Conservation (phyloP, 345 rosid genomes). For the Theobroma cacao region DNA sequence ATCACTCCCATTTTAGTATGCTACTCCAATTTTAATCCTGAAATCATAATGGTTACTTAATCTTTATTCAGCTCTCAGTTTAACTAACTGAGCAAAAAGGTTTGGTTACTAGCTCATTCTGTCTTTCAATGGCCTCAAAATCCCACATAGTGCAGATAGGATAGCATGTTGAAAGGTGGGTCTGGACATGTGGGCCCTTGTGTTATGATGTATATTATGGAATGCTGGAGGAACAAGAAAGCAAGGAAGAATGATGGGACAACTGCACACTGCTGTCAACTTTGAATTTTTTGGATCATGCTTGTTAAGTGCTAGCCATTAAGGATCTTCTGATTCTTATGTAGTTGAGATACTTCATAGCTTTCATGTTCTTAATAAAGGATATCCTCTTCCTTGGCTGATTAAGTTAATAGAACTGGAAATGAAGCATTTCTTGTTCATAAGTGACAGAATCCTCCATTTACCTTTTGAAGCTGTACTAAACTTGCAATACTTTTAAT, state of each 20-base stretch:
- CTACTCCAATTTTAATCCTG: neutral
- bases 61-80: neutral
- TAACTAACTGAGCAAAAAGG: neutral
- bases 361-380: neutral
- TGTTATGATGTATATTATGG: neutral
- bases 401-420: neutral
- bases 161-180: neutral
- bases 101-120: neutral
- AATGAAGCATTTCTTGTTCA: neutral
- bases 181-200: neutral
- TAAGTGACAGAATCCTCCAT: neutral
- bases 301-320: neutral
- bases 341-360: neutral
- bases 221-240: neutral
- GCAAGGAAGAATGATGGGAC: neutral
- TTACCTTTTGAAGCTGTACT: neutral
- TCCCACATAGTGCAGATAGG: neutral
- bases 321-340: neutral
- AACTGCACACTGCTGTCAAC: neutral
- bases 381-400: neutral
- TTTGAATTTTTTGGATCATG: neutral
- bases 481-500: constrained; percentile 1
- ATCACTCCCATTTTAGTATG: neutral
- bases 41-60: neutral
- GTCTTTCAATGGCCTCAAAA: neutral